Evolutionary conservation across 2,329 filamentous ascomycete species (phyloP).

Genomic region (Podosphaera fusca): DNA sequence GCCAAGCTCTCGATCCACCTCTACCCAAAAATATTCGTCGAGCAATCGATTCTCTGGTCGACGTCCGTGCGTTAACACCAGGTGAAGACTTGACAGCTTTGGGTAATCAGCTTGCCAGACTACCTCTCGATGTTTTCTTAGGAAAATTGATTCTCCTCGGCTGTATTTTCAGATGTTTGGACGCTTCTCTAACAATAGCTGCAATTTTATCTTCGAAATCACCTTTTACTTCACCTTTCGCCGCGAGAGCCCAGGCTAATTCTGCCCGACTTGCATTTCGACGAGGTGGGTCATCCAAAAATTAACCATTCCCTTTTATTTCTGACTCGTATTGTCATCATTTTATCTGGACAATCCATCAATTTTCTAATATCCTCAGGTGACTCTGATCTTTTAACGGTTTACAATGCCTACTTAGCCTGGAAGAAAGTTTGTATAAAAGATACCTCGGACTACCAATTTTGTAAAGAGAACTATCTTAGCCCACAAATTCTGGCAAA

Average conservation of each 20-base stretch:
- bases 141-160: conserved; percentile 82
- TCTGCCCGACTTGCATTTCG: conserved; percentile 57
- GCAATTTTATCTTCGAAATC: conserved; percentile 89
- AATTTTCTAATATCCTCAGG: conserved; percentile 21
- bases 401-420: conserved; percentile 77
- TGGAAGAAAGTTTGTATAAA: conserved; percentile 69
- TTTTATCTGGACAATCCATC: background rate
- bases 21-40: conserved; percentile 79
- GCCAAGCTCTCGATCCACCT: conserved; percentile 72
- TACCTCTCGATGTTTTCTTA: conserved; percentile 83
- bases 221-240: conserved; percentile 72
- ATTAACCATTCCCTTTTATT: background rate
- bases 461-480: conserved; percentile 86
- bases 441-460: conserved; percentile 54
- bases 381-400: conserved; percentile 77
- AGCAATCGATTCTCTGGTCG: conserved; percentile 77
- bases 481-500: conserved; percentile 71
- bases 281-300: conserved; percentile 23
- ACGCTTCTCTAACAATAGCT: conserved; percentile 76
- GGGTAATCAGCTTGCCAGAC: conserved; percentile 62
- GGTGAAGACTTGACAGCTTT: conserved; percentile 69
- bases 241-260: conserved; percentile 62
- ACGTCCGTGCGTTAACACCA: conserved; percentile 69
- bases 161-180: conserved; percentile 70
- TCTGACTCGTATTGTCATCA: background rate